A percentile compares a stretch with the other conserved stretches of the same genome.
These are phyloP conservation scores for Flaveria brownii DNA, from an alignment of 129 eudicot species.

Conservation along the genomic window DNA sequence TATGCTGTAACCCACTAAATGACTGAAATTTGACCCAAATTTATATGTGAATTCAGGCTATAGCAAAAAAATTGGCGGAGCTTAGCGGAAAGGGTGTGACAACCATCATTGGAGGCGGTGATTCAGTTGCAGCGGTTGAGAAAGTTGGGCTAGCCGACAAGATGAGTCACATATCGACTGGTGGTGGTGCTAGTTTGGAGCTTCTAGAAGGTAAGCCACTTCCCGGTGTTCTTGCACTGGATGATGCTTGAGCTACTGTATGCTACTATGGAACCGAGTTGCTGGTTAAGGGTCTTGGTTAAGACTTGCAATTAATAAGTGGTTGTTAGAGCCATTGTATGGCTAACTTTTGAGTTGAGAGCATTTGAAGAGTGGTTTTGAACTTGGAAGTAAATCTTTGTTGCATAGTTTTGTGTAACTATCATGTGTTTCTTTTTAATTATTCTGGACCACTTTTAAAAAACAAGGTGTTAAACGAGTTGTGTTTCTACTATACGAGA, in stretches of 20 bases:
- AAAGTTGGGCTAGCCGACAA: conserved; percentile 90
- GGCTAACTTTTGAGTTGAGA: conserved; percentile 28
- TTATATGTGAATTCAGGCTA: conserved; percentile 45
- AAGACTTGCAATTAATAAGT: conserved; percentile 23
- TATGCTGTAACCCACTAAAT: neutral
- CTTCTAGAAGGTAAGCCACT: conserved; percentile 87
- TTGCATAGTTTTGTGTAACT: conserved; percentile 27
- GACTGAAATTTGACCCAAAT: neutral
- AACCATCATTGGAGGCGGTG: conserved; percentile 93
- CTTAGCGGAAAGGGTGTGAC: conserved; percentile 82
- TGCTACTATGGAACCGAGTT: neutral
- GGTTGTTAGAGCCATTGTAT: conserved; percentile 12
- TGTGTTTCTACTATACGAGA: neutral
- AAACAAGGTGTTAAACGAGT: neutral
- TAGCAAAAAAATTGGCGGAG: conserved; percentile 79
- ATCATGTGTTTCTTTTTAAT: neutral
- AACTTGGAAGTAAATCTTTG: conserved; percentile 25
- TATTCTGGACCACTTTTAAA: neutral
- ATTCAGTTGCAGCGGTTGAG: conserved; percentile 92
- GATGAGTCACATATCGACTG: conserved; percentile 97
- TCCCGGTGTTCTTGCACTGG: conserved; percentile 89
- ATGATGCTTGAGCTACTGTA: conserved; percentile 58
- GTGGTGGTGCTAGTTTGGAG: conserved; percentile 98
- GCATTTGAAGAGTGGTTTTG: conserved; percentile 23
- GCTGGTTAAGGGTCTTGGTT: conserved; percentile 8